Base-by-base conservation (phyloP, 1,284 basidiomycete genomes). In the Leccinum subrobustum region DNA sequence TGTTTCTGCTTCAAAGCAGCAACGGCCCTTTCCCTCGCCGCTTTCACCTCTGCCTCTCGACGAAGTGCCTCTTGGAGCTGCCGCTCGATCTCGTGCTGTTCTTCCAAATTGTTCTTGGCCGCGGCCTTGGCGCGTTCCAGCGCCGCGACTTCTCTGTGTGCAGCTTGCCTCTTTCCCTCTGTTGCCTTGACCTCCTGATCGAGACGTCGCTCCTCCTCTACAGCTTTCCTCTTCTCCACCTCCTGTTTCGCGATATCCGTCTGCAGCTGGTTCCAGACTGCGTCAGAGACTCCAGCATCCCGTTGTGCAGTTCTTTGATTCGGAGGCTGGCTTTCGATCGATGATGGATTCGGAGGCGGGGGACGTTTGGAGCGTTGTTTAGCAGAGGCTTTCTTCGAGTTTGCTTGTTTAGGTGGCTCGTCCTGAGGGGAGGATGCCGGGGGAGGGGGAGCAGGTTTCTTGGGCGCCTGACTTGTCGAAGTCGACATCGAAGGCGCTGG, bases 231-330 rank as follows among this genome's bases (percentile, higher is more conserved):
- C 60, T 69, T 65, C 2, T 56, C 67, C 4, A 64, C 68, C n/a
- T 66, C 68, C 56, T 66, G 65, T 8, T 70, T 73, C 4, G 68
- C 65, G 53, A 78, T 78, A 56, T 77, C 78, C 3, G 57, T 67
- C 62, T 81, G 78, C 0, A 84, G 73, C 63, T 80, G 74, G 8
- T 66, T 57, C 84, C 83, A 85, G 6, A 78, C 62, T 1, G 63
- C 70, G 60, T 85, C 81, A 0, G 77, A 68, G 1, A 85, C 81
- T 0, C 79, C 83, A 2, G 72, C 56, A 63, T 85, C 83, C 8
- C 83, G 79, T 35, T 47, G 61, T 6, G 58, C 57, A 11, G 52
- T 20, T 1, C 23, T 47, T 31, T 37, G 5, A 4, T 20, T 65
- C 1, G 20, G 51, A n/a, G 60, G 25, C 3, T 48, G 52, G 6